Base-by-base conservation (phyloP, 2,329 filamentous ascomycete species). In the Triangularia verruculosa region DNA sequence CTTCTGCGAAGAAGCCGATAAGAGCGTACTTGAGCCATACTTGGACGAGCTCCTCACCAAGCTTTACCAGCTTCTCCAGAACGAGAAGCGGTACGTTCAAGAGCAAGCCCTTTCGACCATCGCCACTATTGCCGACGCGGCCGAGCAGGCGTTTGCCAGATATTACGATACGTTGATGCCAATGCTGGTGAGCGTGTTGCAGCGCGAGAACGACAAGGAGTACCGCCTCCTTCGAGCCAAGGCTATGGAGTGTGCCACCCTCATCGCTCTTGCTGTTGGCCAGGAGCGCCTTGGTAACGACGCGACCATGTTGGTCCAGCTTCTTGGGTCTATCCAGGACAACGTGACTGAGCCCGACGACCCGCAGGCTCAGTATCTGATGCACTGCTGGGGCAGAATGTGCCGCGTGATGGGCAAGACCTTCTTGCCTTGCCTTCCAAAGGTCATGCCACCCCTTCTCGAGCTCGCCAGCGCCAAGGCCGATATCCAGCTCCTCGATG, bases 311-410 rank as follows among this genome's bases (percentile, higher is more conserved):
- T 82, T 99, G 47, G 94, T 98, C 20, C 89, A 96, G 71, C 84
- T 97, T 22, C 83, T 99, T 59, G 93, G 91, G 59, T 87, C 86
- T 66, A 96, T 98, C 62, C 95, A 99, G 76, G 83, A 88, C 70
- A 89, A 85, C 73, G 95, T 98, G 66, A 89, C 88, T 4, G 95
- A 99, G 72, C 80, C 93, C 1, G 95, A 99, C 71, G 95, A 99
- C 74, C 95, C 95, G 43, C 95, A 99, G 77, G 91, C 93, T 15
- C 94, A 96, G 72, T 99, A 99, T 76, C 84, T 99, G 34, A 91
- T 99, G 78, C 95, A 99, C 82, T 99, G 95, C 80, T 99, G 95
- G 95, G 95, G 95, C 59, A 89, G 95, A 57, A 99, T 99, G 95
- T 98, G 94, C 78, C 89, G 95, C 69, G 94, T 99, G 28, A 85